These are phyloP conservation scores for Ganoderma resinaceum DNA, from an alignment of 1,284 basidiomycete genomes.

Conservation along the genomic window DNA sequence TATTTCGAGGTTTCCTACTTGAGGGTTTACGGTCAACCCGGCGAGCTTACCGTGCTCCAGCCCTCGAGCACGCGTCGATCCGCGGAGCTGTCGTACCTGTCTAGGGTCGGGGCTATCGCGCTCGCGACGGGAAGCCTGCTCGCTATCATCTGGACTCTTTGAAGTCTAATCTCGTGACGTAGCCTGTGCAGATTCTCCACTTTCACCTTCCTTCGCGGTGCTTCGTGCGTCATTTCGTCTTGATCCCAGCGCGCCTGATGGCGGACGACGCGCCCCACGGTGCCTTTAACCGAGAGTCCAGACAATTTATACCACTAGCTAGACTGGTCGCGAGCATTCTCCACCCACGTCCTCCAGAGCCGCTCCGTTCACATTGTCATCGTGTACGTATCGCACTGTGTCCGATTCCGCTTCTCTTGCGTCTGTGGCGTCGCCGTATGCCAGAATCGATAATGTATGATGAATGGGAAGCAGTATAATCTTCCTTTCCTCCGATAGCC, in stretches of 20 bases:
- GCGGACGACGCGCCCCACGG: conserved; percentile 3
- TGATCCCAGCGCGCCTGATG: not conserved
- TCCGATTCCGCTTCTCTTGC: not conserved
- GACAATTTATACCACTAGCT: conserved; percentile 12
- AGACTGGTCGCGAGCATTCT: conserved; percentile 14
- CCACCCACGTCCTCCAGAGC: conserved; percentile 1
- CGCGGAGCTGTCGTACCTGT: conserved; percentile 22
- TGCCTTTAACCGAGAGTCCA: conserved; percentile 9
- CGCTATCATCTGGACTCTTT: conserved; percentile 22
- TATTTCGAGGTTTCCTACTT: conserved; percentile 80
- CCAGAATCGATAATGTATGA: not conserved
- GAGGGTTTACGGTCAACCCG: conserved; percentile 55
- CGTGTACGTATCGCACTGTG: conserved; percentile 9
- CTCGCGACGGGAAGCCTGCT: conserved; percentile 25
- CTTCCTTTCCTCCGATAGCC: conserved; percentile 14
- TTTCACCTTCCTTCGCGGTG: conserved; percentile 1
- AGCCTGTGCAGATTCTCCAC: not conserved
- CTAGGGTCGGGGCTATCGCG: conserved; percentile 13
- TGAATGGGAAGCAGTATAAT: conserved; percentile 1
- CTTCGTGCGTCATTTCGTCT: not conserved
- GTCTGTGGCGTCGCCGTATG: conserved; percentile 15
- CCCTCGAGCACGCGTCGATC: conserved; percentile 31
- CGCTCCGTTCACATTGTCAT: conserved; percentile 9
- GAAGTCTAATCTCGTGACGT: conserved; percentile 12
- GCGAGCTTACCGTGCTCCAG: conserved; percentile 38